Evolutionary conservation across 345 rosid species (phyloP).

Genomic region (Angophora floribunda): DNA sequence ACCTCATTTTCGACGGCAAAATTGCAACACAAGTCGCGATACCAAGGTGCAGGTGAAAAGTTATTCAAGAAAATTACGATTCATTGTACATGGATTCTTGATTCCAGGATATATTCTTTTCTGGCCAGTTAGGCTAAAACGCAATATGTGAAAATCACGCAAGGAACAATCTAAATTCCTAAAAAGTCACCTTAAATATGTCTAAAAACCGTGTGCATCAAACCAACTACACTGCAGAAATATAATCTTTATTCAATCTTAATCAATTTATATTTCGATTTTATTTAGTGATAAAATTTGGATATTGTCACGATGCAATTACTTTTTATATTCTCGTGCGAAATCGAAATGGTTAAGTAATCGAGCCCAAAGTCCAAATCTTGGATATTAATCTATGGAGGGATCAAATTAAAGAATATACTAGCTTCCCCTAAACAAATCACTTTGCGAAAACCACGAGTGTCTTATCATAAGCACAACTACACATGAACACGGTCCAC

Average conservation of each 20-base stretch:
- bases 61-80: not conserved
- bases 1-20: not conserved
- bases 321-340: not conserved
- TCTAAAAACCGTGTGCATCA: not conserved
- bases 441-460: not conserved
- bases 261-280: too few species aligned
- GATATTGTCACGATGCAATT: not conserved
- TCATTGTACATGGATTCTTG: not conserved
- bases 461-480: not conserved
- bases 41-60: not conserved
- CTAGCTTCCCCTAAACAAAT: not conserved
- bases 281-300: not conserved
- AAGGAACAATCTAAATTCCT: not conserved
- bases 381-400: not conserved
- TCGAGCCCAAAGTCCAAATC: not conserved
- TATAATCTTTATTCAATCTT: not conserved
- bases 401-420: not conserved
- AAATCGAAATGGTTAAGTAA: not conserved
- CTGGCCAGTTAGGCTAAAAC: not conserved
- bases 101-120: not conserved
- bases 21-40: rapidly evolving
- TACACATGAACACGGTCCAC: not conserved
- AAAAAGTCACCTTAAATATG: not conserved
- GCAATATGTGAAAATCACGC: not conserved
- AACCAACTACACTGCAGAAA: not conserved